Conservation (phyloP, 345 rosid genomes). For the Eutrema yunnanense region DNA sequence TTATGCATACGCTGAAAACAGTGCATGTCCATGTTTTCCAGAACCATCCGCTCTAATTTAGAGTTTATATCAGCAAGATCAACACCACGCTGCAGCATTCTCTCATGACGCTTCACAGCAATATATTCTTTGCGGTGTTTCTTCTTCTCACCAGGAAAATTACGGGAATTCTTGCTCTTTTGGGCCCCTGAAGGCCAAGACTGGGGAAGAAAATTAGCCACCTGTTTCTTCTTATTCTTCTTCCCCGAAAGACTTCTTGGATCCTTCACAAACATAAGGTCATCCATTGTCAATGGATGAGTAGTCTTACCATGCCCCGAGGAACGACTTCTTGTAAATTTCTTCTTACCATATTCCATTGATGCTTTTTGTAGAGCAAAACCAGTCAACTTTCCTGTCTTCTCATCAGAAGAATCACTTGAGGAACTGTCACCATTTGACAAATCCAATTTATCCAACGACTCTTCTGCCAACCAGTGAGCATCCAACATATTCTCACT, state of each 20-base stretch:
- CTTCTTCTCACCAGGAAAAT: constrained; percentile 84
- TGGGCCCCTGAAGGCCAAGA: constrained; percentile 65
- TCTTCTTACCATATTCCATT: constrained; percentile 60
- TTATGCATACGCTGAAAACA: constrained; percentile 81
- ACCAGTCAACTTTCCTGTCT: constrained; percentile 58
- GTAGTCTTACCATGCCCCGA: constrained; percentile 27
- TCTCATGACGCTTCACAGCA: constrained; percentile 68
- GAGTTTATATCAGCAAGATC: constrained; percentile 65
- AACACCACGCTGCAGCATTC: constrained; percentile 77
- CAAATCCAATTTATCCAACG: constrained; percentile 36
- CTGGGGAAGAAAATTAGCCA: constrained; percentile 47
- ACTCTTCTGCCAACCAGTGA: constrained; percentile 50
- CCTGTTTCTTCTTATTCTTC: constrained; percentile 46
- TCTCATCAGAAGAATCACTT: constrained; percentile 39
- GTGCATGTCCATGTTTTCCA: constrained; percentile 50
- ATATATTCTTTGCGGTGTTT: constrained; percentile 75
- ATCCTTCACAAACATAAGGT: constrained; percentile 64
- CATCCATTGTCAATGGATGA: constrained; percentile 52
- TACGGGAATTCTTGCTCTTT: constrained; percentile 56
- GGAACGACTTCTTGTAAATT: constrained; percentile 36
- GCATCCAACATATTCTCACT: constrained; percentile 46
- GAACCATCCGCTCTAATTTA: constrained; percentile 66
- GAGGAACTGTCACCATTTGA: constrained; percentile 52
- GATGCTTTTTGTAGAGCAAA: constrained; percentile 68
- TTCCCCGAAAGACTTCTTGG: constrained; percentile 51